Evolutionary conservation across 1,284 basidiomycete species (phyloP).

Genomic region (Coniophora puteana): DNA sequence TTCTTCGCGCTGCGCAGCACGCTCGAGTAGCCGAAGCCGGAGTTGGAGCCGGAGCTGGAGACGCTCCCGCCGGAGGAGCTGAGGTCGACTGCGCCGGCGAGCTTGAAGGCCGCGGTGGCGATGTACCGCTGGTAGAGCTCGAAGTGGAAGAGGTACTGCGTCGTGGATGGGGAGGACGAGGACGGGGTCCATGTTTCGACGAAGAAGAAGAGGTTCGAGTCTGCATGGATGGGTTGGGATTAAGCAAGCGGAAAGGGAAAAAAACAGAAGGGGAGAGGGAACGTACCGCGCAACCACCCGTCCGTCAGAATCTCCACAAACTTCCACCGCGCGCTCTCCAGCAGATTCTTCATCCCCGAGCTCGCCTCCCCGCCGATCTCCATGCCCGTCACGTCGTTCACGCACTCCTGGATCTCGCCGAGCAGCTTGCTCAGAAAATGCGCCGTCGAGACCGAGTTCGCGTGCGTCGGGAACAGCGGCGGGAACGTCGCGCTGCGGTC

Average conservation of each 20-base stretch:
- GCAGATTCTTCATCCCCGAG: conserved; percentile 64
- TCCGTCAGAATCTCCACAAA: conserved; percentile 82
- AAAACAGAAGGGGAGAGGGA: conserved; percentile 11
- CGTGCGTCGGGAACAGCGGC: conserved; percentile 69
- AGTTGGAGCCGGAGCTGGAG: too few relatives aligned
- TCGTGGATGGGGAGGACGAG: conserved; percentile 50
- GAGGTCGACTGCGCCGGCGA: conserved; percentile 78
- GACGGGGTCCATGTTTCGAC: conserved; percentile 85
- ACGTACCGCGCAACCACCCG: conserved; percentile 80
- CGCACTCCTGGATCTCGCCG: conserved; percentile 82
- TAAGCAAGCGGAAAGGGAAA: background rate
- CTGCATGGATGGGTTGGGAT: conserved; percentile 38
- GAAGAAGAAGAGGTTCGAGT: conserved; percentile 80
- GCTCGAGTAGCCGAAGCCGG: too few relatives aligned
- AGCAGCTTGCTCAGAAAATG: conserved; percentile 81
- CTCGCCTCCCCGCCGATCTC: conserved; percentile 78
- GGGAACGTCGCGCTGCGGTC: conserved; percentile 32
- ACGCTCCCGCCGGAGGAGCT: conserved; percentile 36
- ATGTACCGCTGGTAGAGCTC: conserved; percentile 84
- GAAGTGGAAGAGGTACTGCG: conserved; percentile 70
- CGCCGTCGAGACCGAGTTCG: conserved; percentile 81
- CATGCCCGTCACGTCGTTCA: conserved; percentile 77
- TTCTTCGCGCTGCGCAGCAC: conserved; percentile 49
- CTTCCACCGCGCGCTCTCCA: conserved; percentile 85
- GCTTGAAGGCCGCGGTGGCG: conserved; percentile 75